Evolutionary conservation across 768 basidiomycete genomes (phyloP).

Genomic region (Tricholoma matsutake): DNA sequence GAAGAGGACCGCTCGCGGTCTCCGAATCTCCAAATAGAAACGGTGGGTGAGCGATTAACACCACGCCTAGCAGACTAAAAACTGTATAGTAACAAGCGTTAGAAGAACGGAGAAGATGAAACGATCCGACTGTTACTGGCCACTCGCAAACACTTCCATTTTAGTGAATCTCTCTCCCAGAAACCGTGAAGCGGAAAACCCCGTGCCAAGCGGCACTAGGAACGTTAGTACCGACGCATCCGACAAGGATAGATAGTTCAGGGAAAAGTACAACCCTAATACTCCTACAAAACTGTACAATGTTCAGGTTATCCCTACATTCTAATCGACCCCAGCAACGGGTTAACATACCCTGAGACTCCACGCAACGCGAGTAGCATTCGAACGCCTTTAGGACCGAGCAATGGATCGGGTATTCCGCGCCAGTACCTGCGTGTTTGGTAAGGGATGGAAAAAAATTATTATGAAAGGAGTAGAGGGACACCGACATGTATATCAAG

Average conservation of each 20-base stretch:
- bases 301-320: not conserved
- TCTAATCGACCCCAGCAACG: not conserved
- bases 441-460: not conserved
- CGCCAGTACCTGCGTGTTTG: not conserved
- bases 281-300: constrained; percentile 52
- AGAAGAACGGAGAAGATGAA: not conserved
- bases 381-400: constrained; percentile 71
- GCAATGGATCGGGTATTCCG: constrained; percentile 47
- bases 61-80: constrained; percentile 68
- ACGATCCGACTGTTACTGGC: constrained; percentile 24
- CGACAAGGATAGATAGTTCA: constrained; percentile 72
- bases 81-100: constrained; percentile 29
- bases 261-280: constrained; percentile 54
- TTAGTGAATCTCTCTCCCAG: constrained; percentile 56
- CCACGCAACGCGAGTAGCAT: constrained; percentile 55
- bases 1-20: no score
- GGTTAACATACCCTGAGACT: constrained; percentile 48
- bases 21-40: constrained; percentile 57
- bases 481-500: constrained; percentile 41
- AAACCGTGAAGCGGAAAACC: constrained; percentile 58
- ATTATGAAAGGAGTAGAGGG: not conserved
- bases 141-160: constrained; percentile 51
- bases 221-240: constrained; percentile 79
- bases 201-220: constrained; percentile 63
- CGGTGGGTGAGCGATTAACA: constrained; percentile 76